These are phyloP conservation scores for Calycina marina DNA, from an alignment of 2,329 filamentous ascomycete species.

Conservation along the genomic window DNA sequence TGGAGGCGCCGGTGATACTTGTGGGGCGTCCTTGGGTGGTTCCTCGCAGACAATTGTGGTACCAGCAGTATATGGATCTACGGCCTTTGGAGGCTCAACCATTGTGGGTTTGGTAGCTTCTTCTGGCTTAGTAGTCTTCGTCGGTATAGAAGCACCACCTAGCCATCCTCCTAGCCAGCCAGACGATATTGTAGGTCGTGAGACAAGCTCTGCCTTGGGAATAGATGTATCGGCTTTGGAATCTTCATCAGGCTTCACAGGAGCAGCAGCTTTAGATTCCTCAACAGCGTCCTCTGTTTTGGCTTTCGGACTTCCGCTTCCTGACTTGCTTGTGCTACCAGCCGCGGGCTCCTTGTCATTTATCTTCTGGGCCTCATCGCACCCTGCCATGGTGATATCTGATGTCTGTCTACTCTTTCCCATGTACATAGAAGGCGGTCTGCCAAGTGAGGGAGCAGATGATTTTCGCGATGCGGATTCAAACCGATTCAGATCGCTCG, in stretches of 20 bases:
- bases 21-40: no score
- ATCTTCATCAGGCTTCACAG: slow-evolving; percentile 2
- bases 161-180: slow-evolving; percentile 44
- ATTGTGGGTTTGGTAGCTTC: no score
- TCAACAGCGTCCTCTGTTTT: neutral
- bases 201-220: slow-evolving; percentile 3
- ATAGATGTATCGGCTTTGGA: neutral
- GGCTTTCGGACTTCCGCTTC: no score
- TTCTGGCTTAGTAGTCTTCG: slow-evolving; percentile 2
- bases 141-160: slow-evolving; percentile 15
- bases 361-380: slow-evolving; percentile 3
- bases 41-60: no score
- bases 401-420: slow-evolving; percentile 23
- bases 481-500: slow-evolving; percentile 18
- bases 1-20: slow-evolving; percentile 5
- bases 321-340: slow-evolving; percentile 1
- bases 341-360: slow-evolving; percentile 1
- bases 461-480: slow-evolving; percentile 16
- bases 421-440: slow-evolving; percentile 21
- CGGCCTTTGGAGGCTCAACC: no score
- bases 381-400: slow-evolving; percentile 18
- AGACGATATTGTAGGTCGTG: slow-evolving; percentile 23
- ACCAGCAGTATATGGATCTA: no score
- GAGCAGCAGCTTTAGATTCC: slow-evolving; percentile 1
- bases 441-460: slow-evolving; percentile 5